Percentiles rank a stretch among this genome's conserved stretches.
Conservation (phyloP, 257 asterid species). For the Handroanthus guayacan region DNA sequence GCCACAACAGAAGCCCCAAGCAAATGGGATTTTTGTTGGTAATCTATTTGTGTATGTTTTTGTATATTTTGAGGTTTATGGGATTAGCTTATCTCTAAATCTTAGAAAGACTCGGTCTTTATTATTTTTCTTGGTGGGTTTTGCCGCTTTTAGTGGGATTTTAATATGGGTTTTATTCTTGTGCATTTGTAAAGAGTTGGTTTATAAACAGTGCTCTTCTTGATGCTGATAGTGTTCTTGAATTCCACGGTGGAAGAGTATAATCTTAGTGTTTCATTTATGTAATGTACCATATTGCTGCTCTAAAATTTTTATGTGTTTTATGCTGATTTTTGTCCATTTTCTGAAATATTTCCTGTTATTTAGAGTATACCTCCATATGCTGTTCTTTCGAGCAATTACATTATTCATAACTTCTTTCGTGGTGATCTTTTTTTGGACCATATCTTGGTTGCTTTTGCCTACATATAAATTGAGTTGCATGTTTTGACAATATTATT, state of each 20-base stretch:
- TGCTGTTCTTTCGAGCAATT: no score
- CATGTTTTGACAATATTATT: background rate
- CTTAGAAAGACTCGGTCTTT: background rate
- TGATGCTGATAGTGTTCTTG: background rate
- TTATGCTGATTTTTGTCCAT: slow-evolving; percentile 7
- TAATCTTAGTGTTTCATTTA: background rate
- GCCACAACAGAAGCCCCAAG: slow-evolving; percentile 38
- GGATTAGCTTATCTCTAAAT: background rate
- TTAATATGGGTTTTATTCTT: background rate
- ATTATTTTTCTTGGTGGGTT: background rate
- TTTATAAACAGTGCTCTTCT: slow-evolving; percentile 4
- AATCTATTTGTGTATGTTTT: slow-evolving; percentile 1
- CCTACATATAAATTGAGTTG: slow-evolving; percentile 3
- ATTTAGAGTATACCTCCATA: background rate
- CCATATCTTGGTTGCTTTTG: background rate
- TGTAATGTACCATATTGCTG: background rate
- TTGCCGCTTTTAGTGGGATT: background rate
- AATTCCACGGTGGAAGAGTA: background rate
- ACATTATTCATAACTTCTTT: background rate
- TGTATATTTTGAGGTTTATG: background rate
- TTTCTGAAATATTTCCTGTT: background rate
- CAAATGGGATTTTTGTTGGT: slow-evolving; percentile 81
- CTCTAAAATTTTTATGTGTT: background rate
- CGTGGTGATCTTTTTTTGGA: background rate
- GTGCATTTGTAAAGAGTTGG: background rate